A percentile compares a stretch with the other conserved stretches of the same genome.
Conservation (phyloP, 306 rosid genomes). For the Ormosia semicastrata region DNA sequence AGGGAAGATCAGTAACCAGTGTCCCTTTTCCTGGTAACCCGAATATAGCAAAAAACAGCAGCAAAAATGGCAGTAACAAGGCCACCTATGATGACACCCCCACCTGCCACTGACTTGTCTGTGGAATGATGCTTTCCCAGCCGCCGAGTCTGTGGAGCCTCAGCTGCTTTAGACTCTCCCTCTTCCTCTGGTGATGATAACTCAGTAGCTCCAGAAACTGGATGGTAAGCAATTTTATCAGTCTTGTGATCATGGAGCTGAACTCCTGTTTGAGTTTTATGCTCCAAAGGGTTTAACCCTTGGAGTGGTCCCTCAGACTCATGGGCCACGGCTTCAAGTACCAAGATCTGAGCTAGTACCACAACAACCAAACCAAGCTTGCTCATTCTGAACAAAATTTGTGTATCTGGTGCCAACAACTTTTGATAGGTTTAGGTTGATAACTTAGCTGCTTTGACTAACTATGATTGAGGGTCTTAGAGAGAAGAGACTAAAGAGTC, state of each 20-base stretch:
- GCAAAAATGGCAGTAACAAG: conserved; percentile 78
- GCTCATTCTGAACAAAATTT: conserved; percentile 36
- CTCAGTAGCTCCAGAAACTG: conserved; percentile 28
- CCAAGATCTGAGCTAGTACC: conserved; percentile 39
- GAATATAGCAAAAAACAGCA: conserved; percentile 80
- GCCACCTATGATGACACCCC: conserved; percentile 90
- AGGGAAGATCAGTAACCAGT: conserved; percentile 1
- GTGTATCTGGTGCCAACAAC: neutral
- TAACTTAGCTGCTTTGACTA: neutral
- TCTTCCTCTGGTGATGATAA: conserved; percentile 8
- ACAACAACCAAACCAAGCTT: conserved; percentile 45
- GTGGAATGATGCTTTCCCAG: conserved; percentile 59
- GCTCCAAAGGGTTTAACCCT: conserved; percentile 20
- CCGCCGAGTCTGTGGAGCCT: conserved; percentile 58
- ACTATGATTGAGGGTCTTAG: neutral
- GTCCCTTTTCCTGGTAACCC: conserved; percentile 69
- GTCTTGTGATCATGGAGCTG: conserved; percentile 8
- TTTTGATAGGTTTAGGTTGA: neutral
- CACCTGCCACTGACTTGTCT: conserved; percentile 82
- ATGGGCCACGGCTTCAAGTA: conserved; percentile 40
- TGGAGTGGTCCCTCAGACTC: conserved; percentile 16
- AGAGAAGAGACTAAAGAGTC: neutral
- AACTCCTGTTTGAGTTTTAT: conserved; percentile 16
- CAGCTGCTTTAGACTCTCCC: conserved; percentile 41
- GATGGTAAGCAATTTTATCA: conserved; percentile 27